Conservation (phyloP, 2,329 filamentous ascomycete species). For the Penicillium psychrosexuale region DNA sequence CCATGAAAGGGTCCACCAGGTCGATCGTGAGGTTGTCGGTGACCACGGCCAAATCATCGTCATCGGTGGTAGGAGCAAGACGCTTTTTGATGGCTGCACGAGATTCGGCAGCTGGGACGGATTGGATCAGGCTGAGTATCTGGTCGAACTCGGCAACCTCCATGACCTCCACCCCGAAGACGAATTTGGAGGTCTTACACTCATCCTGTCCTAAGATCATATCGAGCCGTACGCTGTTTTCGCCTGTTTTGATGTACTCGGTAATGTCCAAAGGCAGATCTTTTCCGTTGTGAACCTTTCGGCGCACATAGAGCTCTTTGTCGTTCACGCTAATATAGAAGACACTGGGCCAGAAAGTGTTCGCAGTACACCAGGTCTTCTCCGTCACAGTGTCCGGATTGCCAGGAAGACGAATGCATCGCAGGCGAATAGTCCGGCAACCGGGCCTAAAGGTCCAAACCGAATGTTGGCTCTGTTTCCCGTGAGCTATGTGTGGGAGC, state of each 20-base stretch:
- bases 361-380: conserved; percentile 59
- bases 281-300: conserved; percentile 69
- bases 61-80: conserved; percentile 40
- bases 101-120: conserved; percentile 50
- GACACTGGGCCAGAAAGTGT: conserved; percentile 68
- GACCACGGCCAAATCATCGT: conserved; percentile 63
- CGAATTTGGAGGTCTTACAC: conserved; percentile 44
- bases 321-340: conserved; percentile 69
- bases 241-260: conserved; percentile 53
- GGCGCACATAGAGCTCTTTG: conserved; percentile 55
- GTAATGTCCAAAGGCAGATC: conserved; percentile 77
- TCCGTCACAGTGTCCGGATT: conserved; percentile 21
- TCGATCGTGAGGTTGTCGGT: conserved; percentile 59
- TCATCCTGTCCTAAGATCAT: conserved; percentile 43
- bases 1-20: conserved; percentile 65
- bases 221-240: conserved; percentile 60
- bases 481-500: conserved; percentile 29
- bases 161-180: conserved; percentile 68
- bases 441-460: conserved; percentile 47
- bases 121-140: conserved; percentile 40
- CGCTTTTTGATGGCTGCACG: conserved; percentile 56
- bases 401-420: conserved; percentile 55
- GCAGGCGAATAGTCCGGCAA: conserved; percentile 64
- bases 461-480: conserved; percentile 22
- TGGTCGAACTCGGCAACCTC: conserved; percentile 48